Percentiles rank a stretch among this genome's conserved stretches.
Conservation (phyloP, 192 early-diverging fungal genomes). For the Globomyces pollinis-pini region DNA sequence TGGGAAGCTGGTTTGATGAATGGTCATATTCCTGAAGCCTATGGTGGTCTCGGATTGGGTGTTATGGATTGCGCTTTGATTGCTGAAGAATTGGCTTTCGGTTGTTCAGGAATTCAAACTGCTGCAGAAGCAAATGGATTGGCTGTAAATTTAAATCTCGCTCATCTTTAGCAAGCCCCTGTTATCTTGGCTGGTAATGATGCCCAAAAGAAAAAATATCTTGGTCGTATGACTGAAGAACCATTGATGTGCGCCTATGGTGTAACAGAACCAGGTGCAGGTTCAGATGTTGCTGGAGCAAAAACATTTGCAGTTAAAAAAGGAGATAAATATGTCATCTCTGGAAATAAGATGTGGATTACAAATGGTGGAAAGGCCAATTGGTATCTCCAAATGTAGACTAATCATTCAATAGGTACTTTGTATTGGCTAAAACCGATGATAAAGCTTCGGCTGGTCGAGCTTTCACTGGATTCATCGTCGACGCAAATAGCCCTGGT, state of each 20-base stretch:
- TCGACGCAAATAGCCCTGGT: constrained; percentile 83
- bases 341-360: constrained; percentile 96
- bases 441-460: constrained; percentile 59
- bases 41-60: constrained; percentile 82
- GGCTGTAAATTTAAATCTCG: constrained; percentile 42
- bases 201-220: constrained; percentile 90
- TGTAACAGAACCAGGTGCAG: constrained; percentile 49
- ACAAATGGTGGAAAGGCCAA: constrained; percentile 95
- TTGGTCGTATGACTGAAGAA: constrained; percentile 93
- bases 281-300: constrained; percentile 70
- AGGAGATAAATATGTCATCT: constrained; percentile 82
- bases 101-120: constrained; percentile 92
- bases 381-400: no score
- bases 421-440: constrained; percentile 86
- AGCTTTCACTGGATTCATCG: constrained; percentile 93
- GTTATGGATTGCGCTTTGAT: constrained; percentile 81
- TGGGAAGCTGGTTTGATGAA: constrained; percentile 94
- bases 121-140: constrained; percentile 95
- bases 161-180: constrained; percentile 57
- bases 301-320: constrained; percentile 71
- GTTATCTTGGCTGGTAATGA: constrained; percentile 82
- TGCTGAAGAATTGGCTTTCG: constrained; percentile 86
- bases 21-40: constrained; percentile 76
- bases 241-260: constrained; percentile 94
- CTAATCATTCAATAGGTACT: no score